Base-by-base conservation (phyloP, 305 asterid genomes). In the Solanum hybrid region DNA sequence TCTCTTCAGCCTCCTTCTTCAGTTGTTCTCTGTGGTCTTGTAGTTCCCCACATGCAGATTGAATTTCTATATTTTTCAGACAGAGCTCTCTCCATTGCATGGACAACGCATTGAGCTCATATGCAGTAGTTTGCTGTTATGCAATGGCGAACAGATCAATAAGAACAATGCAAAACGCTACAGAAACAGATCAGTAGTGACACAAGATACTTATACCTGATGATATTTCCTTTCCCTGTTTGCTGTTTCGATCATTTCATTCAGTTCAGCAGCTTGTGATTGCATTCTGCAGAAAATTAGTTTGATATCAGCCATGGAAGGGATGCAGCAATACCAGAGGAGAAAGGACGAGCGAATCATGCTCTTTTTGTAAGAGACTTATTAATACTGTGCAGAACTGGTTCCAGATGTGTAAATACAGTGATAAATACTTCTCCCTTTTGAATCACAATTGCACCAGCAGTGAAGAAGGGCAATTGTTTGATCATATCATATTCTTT, bases 221-320 rank as follows among this genome's bases (percentile, higher is more conserved):
- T 95, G 98, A 95, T 96, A 97, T 88, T 96, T 97, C 94, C 99
- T 96, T 90, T 97, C 99, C 87, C 99, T 96, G 88, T 97, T 97
- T 81, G 96, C 98, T 35, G 95, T 91, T 92, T 97, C 99, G 24
- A 96, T 96, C 89, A 92, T 92, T 87, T 91, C 95, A 90, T 94
- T 94, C 89, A 97, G 93, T 88, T 95, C 95, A 91, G 91, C 90
- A 86, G 93, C 98, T 92, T 96, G 98, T 80, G 96, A 89, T 93
- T 97, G 98, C 91, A 95, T 91, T 92, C 99, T 77, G 78, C 89
- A 78, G 86, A 22, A 77, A 76, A 79, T 88, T 76, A 77, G 20
- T 51, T 76, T 69, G 35, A 78, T 40, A 42, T 78, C 51, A 77
- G 89, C 77, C 72, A n/a, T 10, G 36, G 73, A 84, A 84, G 87